A percentile compares a stretch with the other conserved stretches of the same genome.
Evolutionary conservation across 2,329 filamentous ascomycete species (phyloP).

Genomic region (Aureobasidium lini): DNA sequence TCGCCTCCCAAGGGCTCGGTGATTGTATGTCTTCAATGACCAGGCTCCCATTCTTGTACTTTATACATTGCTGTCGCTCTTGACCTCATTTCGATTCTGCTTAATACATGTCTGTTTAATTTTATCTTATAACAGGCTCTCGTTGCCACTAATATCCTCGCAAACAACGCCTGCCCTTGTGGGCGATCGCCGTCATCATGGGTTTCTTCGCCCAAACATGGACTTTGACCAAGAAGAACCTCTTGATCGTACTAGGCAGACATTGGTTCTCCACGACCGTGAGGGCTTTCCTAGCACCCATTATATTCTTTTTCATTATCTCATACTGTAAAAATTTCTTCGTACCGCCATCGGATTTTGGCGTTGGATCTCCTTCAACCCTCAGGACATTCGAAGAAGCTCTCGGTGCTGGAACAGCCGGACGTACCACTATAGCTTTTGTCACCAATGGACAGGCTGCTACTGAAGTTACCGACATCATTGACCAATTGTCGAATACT

Average conservation of each 20-base stretch:
- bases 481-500: constrained; percentile 53
- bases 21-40: not conserved
- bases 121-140: not conserved
- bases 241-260: constrained; percentile 47
- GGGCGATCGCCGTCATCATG: constrained; percentile 16
- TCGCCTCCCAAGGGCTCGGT: not conserved
- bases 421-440: constrained; percentile 65
- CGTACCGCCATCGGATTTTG: constrained; percentile 66
- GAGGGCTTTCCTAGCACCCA: constrained; percentile 49
- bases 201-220: constrained; percentile 45
- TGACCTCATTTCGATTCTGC: not conserved
- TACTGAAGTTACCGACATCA: constrained; percentile 65
- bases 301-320: constrained; percentile 44
- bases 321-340: constrained; percentile 69
- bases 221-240: constrained; percentile 51
- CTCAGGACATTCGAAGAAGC: constrained; percentile 60
- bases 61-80: not conserved
- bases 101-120: not conserved
- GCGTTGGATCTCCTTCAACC: constrained; percentile 56
- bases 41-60: not conserved
- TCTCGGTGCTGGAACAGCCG: constrained; percentile 49
- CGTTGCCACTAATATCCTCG: not conserved
- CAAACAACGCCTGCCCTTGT: not conserved
- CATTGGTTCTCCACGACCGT: constrained; percentile 48
- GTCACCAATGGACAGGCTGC: constrained; percentile 64